A percentile compares a stretch with the other conserved stretches of the same genome.
Conservation (phyloP, 495 filamentous ascomycete genomes). For the Podospora pseudoanserina region DNA sequence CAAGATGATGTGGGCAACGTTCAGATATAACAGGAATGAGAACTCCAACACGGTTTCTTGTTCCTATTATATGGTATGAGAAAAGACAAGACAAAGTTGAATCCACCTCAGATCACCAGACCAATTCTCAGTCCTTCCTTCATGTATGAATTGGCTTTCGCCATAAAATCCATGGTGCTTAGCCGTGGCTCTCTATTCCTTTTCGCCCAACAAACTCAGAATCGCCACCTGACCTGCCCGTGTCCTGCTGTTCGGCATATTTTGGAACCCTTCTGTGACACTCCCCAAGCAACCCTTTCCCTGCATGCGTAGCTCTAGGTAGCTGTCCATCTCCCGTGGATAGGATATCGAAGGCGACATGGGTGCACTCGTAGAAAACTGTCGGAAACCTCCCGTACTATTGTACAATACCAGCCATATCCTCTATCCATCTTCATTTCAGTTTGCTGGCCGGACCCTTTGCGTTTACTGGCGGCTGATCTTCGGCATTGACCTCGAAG, state of each 20-base stretch:
- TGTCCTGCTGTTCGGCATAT: background rate
- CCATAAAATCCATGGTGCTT: background rate
- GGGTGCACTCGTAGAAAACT: background rate
- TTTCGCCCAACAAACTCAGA: background rate
- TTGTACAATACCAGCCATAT: conserved; percentile 19
- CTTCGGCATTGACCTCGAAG: conserved; percentile 85
- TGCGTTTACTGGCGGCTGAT: conserved; percentile 55
- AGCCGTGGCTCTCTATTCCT: background rate
- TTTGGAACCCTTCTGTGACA: background rate
- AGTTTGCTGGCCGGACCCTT: background rate
- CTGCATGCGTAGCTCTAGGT: background rate
- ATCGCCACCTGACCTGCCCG: background rate
- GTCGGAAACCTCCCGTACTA: background rate
- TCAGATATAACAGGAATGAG: background rate
- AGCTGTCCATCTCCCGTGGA: background rate
- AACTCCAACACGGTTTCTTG: background rate
- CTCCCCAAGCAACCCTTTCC: background rate
- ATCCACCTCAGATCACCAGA: background rate
- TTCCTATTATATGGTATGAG: background rate
- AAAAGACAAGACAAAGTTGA: background rate
- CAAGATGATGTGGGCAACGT: too few relatives aligned
- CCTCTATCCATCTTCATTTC: conserved; percentile 14
- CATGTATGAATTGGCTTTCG: background rate
- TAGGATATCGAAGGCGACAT: background rate
- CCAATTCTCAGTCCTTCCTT: background rate